Conservation (phyloP, 345 rosid species). For the Camelina sativa region DNA sequence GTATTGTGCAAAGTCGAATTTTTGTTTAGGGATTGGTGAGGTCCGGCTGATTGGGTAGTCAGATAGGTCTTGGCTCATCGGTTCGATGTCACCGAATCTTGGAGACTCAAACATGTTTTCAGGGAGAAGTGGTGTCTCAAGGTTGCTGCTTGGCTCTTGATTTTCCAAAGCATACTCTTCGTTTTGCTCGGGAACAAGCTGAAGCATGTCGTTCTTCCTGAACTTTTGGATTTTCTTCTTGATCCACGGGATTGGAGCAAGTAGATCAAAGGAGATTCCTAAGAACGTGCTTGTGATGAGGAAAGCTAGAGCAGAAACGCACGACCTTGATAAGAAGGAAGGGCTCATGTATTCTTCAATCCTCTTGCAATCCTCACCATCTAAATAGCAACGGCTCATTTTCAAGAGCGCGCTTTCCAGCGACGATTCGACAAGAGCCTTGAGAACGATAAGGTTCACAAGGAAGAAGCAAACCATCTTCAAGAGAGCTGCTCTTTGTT, state of each 20-base stretch:
- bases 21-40: constrained; percentile 93
- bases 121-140: constrained; percentile 73
- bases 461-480: constrained; percentile 99
- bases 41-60: constrained; percentile 84
- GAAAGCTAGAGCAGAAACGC: constrained; percentile 95
- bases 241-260: constrained; percentile 98
- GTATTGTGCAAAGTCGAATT: constrained; percentile 95
- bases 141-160: constrained; percentile 60
- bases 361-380: constrained; percentile 97
- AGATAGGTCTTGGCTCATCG: constrained; percentile 72
- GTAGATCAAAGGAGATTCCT: constrained; percentile 88
- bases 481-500: constrained; percentile 91
- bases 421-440: constrained; percentile 90
- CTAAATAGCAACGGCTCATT: constrained; percentile 95
- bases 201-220: constrained; percentile 95
- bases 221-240: constrained; percentile 85
- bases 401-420: constrained; percentile 77
- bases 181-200: constrained; percentile 86
- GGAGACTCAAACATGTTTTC: constrained; percentile 71
- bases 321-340: constrained; percentile 86
- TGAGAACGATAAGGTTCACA: constrained; percentile 86
- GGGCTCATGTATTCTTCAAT: constrained; percentile 96
- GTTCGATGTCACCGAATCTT: constrained; percentile 50
- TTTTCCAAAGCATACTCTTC: constrained; percentile 82
- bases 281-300: constrained; percentile 89